Evolutionary conservation across 805 yeast species (phyloP), one percentile per base, ranked within the genome.

Genomic region (Huiozyma naganishii): DNA sequence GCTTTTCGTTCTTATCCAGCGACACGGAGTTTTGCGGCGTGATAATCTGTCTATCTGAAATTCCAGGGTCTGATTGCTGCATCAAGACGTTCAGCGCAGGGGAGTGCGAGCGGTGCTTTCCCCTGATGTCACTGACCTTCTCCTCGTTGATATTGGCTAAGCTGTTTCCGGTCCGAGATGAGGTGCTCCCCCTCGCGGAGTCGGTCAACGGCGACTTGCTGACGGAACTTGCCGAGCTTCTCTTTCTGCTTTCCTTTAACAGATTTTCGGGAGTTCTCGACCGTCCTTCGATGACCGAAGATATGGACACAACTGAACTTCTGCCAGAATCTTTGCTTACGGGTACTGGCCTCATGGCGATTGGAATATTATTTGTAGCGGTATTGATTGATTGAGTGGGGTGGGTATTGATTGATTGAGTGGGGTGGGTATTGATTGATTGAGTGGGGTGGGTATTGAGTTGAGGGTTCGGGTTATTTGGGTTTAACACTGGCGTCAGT

Each of bases 401-500:
- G 10, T 7, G 32, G 32, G 10, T 34, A 13, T 34, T 11, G 36
- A 13, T 34, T 8, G 29, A 27, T 29, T 29, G 7, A 10, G 10
- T 29, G 10, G 10, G 7, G 10, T 7, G 32, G 32, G 10, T 34
- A 13, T 34, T 11, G 36, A 13, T 34, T 8, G 29, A 27, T 29
- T 29, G 7, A 10, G n/a, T 30, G n/a, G n/a, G 9, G n/a, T 9
- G 33, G 33, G n/a, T 34, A 17, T 34, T 12, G 37, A 17, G n/a
- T 10, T 10, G 34, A 17, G 23, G 23, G 23, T 17, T 17, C 4
- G 23, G 23, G 23, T 17, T 17, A 17, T 17, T 17, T 17, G 23
- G 23, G 23, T 17, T 17, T 17, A 17, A 28, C 2, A 41, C 47
- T 23, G 47, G 47, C 5, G 47, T 41, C 28, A 44, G 38, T 7